phyloP scores from a whole-genome alignment of 768 basidiomycete species.

The Lactarius evosmus region DNA sequence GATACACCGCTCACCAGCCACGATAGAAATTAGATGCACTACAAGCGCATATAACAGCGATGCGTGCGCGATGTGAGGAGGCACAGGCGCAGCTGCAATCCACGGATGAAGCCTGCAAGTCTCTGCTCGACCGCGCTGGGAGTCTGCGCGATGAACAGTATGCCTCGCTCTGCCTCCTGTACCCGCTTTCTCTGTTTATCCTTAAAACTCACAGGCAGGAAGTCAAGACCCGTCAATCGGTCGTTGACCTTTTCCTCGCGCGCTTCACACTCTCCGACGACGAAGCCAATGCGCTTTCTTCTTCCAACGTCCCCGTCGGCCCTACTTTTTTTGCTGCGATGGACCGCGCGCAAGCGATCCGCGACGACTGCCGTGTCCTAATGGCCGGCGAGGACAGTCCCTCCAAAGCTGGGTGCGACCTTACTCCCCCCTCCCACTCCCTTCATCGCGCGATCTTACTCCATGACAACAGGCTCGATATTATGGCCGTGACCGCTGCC shows the following conservation, averaged over 20 bases:
- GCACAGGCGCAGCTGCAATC: slow-evolving; percentile 73
- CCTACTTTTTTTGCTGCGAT: slow-evolving; percentile 77
- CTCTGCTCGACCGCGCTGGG: slow-evolving; percentile 78
- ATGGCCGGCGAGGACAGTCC: slow-evolving; percentile 83
- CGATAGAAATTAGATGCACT: slow-evolving; percentile 78
- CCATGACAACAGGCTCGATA: slow-evolving; percentile 61
- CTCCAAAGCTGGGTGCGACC: slow-evolving; percentile 65
- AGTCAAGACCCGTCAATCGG: slow-evolving; percentile 66
- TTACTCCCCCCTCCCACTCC: background rate
- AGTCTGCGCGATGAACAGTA: slow-evolving; percentile 72
- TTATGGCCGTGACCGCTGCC: slow-evolving; percentile 77
- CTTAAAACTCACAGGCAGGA: slow-evolving; percentile 47
- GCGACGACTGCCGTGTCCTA: slow-evolving; percentile 80
- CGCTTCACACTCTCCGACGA: slow-evolving; percentile 79
- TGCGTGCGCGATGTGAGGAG: slow-evolving; percentile 80
- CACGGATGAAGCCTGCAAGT: slow-evolving; percentile 73
- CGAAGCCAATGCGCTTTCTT: slow-evolving; percentile 72
- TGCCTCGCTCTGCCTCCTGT: slow-evolving; percentile 23
- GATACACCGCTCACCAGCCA: background rate
- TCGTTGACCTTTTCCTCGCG: slow-evolving; percentile 74
- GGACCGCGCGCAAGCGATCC: slow-evolving; percentile 80
- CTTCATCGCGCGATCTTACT: background rate
- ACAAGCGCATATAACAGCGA: slow-evolving; percentile 70
- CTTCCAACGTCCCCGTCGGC: slow-evolving; percentile 74
- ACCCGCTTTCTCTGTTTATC: slow-evolving; percentile 13